These are phyloP conservation scores for Gaeumannomyces sp. DNA, from an alignment of 2,329 filamentous ascomycete genomes.

Conservation along the genomic window DNA sequence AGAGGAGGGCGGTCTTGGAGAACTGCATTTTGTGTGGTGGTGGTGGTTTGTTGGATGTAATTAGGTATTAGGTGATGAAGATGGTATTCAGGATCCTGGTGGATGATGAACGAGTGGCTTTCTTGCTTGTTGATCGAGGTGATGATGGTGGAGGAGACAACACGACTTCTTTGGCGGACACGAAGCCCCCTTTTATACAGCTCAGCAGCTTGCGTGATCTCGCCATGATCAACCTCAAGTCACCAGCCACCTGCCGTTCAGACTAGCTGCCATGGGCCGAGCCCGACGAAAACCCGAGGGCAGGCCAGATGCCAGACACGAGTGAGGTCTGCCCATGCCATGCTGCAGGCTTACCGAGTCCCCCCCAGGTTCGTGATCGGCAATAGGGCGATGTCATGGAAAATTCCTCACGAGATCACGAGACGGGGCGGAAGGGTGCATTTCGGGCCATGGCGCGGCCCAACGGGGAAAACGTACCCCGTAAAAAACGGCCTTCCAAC, in stretches of 20 bases:
- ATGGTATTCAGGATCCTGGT: neutral
- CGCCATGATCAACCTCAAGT: neutral
- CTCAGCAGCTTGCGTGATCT: neutral
- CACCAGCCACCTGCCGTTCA: neutral
- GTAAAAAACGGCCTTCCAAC: neutral
- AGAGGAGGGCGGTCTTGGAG: slow-evolving; percentile 7
- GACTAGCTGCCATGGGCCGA: neutral
- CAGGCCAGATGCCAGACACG: neutral
- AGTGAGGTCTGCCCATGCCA: neutral
- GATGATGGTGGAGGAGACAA: neutral
- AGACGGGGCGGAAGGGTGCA: neutral
- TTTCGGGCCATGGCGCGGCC: no score
- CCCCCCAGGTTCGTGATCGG: neutral
- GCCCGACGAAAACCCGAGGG: neutral
- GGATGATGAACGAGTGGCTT: neutral
- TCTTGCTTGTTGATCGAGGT: neutral
- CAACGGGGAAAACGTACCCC: neutral
- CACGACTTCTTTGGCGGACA: neutral
- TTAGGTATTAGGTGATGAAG: neutral
- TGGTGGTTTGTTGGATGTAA: neutral
- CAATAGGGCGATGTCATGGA: neutral
- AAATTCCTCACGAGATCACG: slow-evolving; percentile 1
- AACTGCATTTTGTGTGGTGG: slow-evolving; percentile 8
- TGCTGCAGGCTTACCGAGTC: neutral
- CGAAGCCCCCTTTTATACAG: neutral